These are phyloP conservation scores for Hypoxylon fuscum DNA, from an alignment of 495 filamentous ascomycete species.

Conservation along the genomic window DNA sequence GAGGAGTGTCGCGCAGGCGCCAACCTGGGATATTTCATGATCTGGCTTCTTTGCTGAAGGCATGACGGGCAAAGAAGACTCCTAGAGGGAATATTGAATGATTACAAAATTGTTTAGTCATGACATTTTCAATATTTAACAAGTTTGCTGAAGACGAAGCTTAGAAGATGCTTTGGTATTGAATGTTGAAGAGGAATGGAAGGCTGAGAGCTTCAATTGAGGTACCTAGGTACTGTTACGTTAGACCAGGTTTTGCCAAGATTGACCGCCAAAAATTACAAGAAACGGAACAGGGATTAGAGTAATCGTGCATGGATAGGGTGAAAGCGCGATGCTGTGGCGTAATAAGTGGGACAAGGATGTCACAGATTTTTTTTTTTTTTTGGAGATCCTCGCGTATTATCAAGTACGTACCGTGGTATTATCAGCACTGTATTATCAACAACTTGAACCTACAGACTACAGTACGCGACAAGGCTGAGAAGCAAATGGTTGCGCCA, in stretches of 20 bases:
- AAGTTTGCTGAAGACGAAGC: background rate
- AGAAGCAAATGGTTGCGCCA: conserved; percentile 26
- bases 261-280: conserved; percentile 4
- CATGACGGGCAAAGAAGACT: conserved; percentile 41
- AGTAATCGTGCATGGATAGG: conserved; percentile 20
- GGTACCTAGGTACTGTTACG: too few species aligned
- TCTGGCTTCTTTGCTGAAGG: conserved; percentile 48
- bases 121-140: conserved; percentile 4
- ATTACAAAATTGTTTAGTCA: conserved; percentile 3
- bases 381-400: too few species aligned
- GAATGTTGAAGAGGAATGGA: background rate
- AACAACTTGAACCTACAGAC: too few species aligned
- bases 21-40: conserved; percentile 65
- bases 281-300: conserved; percentile 7
- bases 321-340: conserved; percentile 5
- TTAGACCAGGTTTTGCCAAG: conserved; percentile 8
- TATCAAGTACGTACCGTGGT: too few species aligned
- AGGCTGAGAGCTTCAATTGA: conserved; percentile 15
- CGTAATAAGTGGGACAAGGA: conserved; percentile 1
- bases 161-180: background rate
- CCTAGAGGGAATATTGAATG: conserved; percentile 5
- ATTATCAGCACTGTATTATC: conserved; percentile 27
- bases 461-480: conserved; percentile 43
- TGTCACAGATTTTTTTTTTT: too few species aligned
- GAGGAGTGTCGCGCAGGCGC: conserved; percentile 63